phyloP scores from a whole-genome alignment of 768 basidiomycete genomes.

The Phallus indusiatus region DNA sequence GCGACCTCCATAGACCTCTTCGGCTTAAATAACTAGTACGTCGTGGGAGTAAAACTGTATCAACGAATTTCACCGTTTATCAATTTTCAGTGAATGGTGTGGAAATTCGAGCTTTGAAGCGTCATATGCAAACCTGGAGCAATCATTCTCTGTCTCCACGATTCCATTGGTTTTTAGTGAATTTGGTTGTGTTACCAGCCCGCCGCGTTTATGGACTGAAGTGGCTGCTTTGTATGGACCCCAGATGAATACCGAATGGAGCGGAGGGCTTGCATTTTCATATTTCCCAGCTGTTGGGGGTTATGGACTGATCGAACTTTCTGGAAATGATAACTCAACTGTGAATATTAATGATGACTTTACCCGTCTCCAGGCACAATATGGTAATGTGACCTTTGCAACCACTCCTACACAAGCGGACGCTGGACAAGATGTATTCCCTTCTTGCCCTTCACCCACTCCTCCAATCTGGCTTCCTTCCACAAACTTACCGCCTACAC shows the following conservation, averaged over 20 bases:
- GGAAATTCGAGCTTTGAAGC: conserved; percentile 47
- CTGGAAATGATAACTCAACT: conserved; percentile 43
- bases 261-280: conserved; percentile 81
- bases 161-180: conserved; percentile 87
- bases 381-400: conserved; percentile 41
- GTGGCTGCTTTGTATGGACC: conserved; percentile 59
- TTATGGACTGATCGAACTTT: conserved; percentile 82
- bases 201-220: conserved; percentile 74
- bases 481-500: conserved; percentile 70
- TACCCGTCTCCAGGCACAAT: conserved; percentile 51
- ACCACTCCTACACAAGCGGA: conserved; percentile 51
- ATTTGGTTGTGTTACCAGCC: conserved; percentile 61
- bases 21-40: conserved; percentile 82
- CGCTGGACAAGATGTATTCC: conserved; percentile 41
- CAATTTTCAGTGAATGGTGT: conserved; percentile 64
- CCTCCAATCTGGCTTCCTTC: conserved; percentile 52
- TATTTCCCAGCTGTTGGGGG: conserved; percentile 79
- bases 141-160: conserved; percentile 39
- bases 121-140: conserved; percentile 35
- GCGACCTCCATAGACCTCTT: conserved; percentile 70
- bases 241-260: conserved; percentile 72
- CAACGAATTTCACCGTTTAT: neutral
- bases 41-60: conserved; percentile 16
- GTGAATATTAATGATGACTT: conserved; percentile 68
- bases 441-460: conserved; percentile 55